These are phyloP conservation scores for Penicillium fimorum DNA, from an alignment of 495 filamentous ascomycete genomes.

Conservation along the genomic window DNA sequence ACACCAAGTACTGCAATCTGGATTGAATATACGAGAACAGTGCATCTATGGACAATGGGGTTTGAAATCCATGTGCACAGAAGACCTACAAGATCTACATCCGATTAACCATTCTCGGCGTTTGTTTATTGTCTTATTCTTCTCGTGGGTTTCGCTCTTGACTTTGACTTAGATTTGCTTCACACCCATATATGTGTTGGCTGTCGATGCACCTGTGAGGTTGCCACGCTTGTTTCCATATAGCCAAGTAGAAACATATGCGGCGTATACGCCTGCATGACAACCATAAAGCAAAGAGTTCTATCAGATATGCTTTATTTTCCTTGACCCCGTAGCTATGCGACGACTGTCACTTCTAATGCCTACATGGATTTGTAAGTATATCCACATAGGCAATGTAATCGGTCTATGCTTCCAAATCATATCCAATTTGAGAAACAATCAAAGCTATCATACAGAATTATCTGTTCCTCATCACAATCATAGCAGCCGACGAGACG, in stretches of 20 bases:
- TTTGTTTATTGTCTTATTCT: not conserved
- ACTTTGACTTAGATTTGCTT: not conserved
- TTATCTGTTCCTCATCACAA: not conserved
- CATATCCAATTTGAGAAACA: not conserved
- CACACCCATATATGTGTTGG: not conserved
- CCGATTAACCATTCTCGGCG: conserved; percentile 4
- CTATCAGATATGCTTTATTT: not conserved
- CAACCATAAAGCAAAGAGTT: not conserved
- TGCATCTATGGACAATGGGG: not conserved
- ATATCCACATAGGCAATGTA: too few relatives aligned
- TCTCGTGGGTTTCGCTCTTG: not conserved
- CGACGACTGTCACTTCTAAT: not conserved
- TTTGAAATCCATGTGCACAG: not conserved
- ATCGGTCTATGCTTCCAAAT: too few relatives aligned
- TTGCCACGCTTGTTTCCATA: not conserved
- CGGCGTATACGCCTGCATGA: not conserved
- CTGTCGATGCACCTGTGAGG: not conserved
- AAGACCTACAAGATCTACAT: not conserved
- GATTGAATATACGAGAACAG: conserved; percentile 1
- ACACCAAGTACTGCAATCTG: conserved; percentile 7
- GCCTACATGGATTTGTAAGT: too few relatives aligned
- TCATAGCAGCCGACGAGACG: not conserved
- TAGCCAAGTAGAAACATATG: not conserved
- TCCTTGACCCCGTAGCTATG: not conserved
- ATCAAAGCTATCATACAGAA: not conserved